A percentile compares a stretch with the other conserved stretches of the same genome.
phyloP scores from a whole-genome alignment of 163 green algal genomes.

The Picocystis sp. region DNA sequence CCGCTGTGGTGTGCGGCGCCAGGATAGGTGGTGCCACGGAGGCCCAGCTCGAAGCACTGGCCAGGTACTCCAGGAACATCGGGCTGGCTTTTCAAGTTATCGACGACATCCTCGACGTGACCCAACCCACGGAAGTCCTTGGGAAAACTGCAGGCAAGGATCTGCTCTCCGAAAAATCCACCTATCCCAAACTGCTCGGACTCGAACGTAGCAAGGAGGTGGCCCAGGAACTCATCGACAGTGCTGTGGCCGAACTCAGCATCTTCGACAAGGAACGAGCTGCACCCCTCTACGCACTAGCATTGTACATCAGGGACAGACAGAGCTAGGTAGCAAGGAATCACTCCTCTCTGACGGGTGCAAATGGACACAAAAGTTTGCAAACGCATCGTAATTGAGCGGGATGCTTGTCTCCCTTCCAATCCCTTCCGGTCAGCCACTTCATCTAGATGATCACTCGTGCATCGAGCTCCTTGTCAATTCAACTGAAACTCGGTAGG shows the following conservation, averaged over 20 bases:
- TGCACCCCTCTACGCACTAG: constrained; percentile 40
- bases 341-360: no score
- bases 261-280: constrained; percentile 54
- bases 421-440: no score
- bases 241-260: constrained; percentile 72
- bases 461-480: no score
- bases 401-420: no score
- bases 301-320: no score
- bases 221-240: constrained; percentile 67
- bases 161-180: constrained; percentile 78
- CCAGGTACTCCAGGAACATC: constrained; percentile 81
- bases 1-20: constrained; percentile 76
- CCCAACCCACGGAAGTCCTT: constrained; percentile 74
- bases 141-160: constrained; percentile 97
- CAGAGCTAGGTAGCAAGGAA: no score
- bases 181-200: constrained; percentile 86
- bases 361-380: no score
- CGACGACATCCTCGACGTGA: constrained; percentile 98
- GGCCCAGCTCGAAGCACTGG: constrained; percentile 63
- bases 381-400: no score
- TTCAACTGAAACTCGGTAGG: no score
- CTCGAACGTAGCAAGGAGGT: constrained; percentile 58
- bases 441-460: no score
- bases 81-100: constrained; percentile 96
- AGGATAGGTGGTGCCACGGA: constrained; percentile 72